Evolutionary conservation across 2,329 filamentous ascomycete species (phyloP).

Genomic region (Pseudopyrenochaeta lycopersici): DNA sequence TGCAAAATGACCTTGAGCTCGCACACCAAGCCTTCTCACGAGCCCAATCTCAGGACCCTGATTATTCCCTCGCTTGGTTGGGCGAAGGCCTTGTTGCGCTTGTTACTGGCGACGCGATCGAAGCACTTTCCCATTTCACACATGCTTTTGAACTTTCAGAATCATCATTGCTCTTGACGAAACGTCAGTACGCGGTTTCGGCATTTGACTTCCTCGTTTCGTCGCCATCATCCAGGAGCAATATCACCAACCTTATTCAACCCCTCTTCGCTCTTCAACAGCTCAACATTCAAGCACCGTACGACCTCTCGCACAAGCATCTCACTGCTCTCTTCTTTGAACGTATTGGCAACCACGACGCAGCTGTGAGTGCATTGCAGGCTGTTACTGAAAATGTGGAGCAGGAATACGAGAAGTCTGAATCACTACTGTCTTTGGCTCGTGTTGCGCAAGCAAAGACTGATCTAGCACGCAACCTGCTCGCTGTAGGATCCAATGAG

Average conservation of each 20-base stretch:
- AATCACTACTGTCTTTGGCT: constrained; percentile 76
- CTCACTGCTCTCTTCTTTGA: constrained; percentile 84
- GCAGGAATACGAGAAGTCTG: constrained; percentile 82
- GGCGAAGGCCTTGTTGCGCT: constrained; percentile 89
- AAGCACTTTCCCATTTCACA: constrained; percentile 86
- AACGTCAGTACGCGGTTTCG: constrained; percentile 80
- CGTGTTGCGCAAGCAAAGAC: constrained; percentile 84
- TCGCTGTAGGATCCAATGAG: constrained; percentile 72
- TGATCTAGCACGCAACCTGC: constrained; percentile 84
- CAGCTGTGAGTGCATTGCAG: constrained; percentile 71
- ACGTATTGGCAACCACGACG: constrained; percentile 73
- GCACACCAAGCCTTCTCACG: constrained; percentile 90
- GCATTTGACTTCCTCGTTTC: constrained; percentile 82
- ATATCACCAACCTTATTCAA: constrained; percentile 74
- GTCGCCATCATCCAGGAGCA: constrained; percentile 59
- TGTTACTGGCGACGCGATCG: constrained; percentile 74
- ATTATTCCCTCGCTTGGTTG: constrained; percentile 92
- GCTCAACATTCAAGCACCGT: constrained; percentile 74
- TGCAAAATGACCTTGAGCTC: constrained; percentile 84
- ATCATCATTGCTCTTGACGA: constrained; percentile 75
- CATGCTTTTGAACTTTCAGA: constrained; percentile 94
- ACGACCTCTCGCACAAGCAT: constrained; percentile 77
- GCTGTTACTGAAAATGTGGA: constrained; percentile 76
- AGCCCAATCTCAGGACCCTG: constrained; percentile 92
- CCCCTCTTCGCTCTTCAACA: constrained; percentile 91